Conservation (phyloP, 306 rosid genomes). For the Fragaria iinumae region DNA sequence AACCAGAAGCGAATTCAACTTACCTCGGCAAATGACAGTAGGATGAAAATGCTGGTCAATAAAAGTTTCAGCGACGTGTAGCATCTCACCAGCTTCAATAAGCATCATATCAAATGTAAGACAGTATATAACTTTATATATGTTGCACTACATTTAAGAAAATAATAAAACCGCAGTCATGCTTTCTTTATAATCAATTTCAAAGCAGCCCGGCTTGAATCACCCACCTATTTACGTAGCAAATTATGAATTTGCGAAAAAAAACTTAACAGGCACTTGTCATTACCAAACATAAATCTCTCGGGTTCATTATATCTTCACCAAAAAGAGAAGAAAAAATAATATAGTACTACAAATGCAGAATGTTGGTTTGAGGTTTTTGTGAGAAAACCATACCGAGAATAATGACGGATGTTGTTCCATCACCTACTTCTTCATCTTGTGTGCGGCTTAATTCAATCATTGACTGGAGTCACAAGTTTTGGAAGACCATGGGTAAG, state of each 20-base stretch:
- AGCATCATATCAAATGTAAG: conserved; percentile 17
- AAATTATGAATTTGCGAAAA: too few species aligned
- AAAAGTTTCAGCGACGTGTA: conserved; percentile 93
- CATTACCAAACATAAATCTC: background rate
- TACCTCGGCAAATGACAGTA: conserved; percentile 92
- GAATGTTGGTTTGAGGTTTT: background rate
- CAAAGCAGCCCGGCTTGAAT: background rate
- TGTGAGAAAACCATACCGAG: conserved; percentile 58
- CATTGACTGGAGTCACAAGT: conserved; percentile 63
- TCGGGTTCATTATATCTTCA: background rate
- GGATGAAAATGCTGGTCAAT: conserved; percentile 88
- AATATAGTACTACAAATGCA: background rate
- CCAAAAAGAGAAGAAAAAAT: background rate
- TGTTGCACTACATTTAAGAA: background rate
- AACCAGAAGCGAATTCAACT: background rate
- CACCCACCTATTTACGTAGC: background rate
- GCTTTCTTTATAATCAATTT: background rate
- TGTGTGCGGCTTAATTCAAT: conserved; percentile 95
- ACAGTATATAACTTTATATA: background rate
- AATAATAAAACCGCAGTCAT: background rate
- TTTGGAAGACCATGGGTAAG: background rate
- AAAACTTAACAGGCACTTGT: background rate
- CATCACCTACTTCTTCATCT: conserved; percentile 98
- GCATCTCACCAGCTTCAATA: conserved; percentile 96
- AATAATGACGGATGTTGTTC: conserved; percentile 93